Conservation (phyloP, 257 asterid genomes). For the Solanum piurae region DNA sequence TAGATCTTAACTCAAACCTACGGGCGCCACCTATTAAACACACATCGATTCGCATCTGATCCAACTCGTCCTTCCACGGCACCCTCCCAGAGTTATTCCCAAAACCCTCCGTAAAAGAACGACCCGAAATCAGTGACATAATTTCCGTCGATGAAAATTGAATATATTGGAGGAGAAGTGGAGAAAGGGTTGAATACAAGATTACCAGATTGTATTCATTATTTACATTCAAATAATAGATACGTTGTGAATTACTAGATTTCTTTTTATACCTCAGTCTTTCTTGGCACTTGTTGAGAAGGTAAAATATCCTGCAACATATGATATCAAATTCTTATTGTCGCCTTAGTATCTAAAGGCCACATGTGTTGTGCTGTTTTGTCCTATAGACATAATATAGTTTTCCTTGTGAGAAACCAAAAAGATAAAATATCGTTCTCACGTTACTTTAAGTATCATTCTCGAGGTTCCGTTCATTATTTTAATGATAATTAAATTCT, state of each 20-base stretch:
- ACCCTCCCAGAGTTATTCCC: not conserved
- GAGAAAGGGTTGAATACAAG: not conserved
- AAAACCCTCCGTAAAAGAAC: not conserved
- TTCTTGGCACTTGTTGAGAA: not conserved
- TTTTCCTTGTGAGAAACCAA: not conserved
- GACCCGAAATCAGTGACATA: not conserved
- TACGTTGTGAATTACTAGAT: not conserved
- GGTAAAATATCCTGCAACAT: not conserved
- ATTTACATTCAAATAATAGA: not conserved
- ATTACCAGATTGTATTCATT: not conserved
- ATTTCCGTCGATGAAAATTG: not conserved
- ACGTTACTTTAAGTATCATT: not conserved
- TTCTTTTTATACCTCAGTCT: not conserved
- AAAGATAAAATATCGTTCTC: not conserved
- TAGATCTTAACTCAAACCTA: constrained; percentile 40
- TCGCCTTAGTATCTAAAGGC: not conserved
- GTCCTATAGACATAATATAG: not conserved
- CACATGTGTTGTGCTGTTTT: not conserved
- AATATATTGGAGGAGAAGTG: not conserved
- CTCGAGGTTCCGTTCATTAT: not conserved
- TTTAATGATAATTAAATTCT: not conserved
- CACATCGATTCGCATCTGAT: constrained; percentile 54
- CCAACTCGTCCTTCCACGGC: not conserved
- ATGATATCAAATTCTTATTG: not conserved
- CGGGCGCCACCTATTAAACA: constrained; percentile 91